Evolutionary conservation across 805 yeast species (phyloP), one percentile per base, ranked within the genome.

Genomic region (Wilhelminamyces savonicus): DNA sequence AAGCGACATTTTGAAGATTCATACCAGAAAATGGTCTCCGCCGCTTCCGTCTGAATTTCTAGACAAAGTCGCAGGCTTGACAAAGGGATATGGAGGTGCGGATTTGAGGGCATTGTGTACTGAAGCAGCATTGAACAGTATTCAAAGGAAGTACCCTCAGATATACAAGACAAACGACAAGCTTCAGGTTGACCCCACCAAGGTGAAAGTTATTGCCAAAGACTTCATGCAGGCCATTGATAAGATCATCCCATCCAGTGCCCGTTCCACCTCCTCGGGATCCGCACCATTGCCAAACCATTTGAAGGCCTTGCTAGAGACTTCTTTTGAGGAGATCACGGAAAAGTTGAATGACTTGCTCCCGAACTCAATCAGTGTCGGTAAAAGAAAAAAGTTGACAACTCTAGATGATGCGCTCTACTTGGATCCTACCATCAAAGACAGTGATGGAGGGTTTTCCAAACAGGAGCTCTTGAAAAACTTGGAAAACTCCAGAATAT

Each of bases 81-180:
- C 98, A 0, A 90, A 88, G 52, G 98, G 98, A 0, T 92, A 84
- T 49, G 98, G 98, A 27, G 98, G 98, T 62, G 97, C 98, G 3
- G 98, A 92, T 54, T 62, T 92, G 39, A 66, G 96, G 32, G 95
- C 97, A 0, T 62, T 92, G 18, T 87, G 97, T 53, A 90, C 97
- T 0, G 98, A 92, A 52, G 88, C 97, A 18, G 97, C 97, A 0
- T 65, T 92, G 38, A 79, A 82, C 46, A 80, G 95, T 46, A 90
- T 92, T 23, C 97, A 90, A 56, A 65, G 97, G 40, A 74, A 80
- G 26, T 90, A 81, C 43, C 99, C 99, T 0, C 97, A 92, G 55
- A 90, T 92, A 26, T 92, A 92, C 55, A 60, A 70, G 39, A 71
- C 88, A 7, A 66, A 71, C 30, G 82, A 82, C 27, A 90, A 87